Evolutionary conservation across 495 filamentous ascomycete genomes (phyloP), one percentile per base, ranked within the genome.

Genomic region (Penicillium herquei): DNA sequence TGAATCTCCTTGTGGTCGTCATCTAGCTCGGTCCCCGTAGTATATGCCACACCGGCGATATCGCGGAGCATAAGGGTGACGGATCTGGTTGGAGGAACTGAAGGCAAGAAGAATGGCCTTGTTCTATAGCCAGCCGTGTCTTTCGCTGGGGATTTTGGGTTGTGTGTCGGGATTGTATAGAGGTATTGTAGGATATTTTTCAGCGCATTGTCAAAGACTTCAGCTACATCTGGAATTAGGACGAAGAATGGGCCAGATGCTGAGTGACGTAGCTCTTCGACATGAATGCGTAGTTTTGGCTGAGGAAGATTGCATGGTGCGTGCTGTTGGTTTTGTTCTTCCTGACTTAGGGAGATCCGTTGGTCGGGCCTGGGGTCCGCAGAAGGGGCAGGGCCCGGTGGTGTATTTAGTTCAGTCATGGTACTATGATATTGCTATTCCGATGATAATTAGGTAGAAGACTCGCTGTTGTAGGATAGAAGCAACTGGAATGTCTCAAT

Each of bases 1-100:
- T 96, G 91, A 54, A 98, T 96, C 64, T 96, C 91, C 66, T 98
- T 98, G 75, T 97, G 91, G 65, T 95, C 90, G 41, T 81, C 54
- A 71, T 97, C 93, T 7, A 96, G 79, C 37, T 92, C 89, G 12
- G 74, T 83, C 57, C 92, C 90, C 0, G 81, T 89, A 4, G 94
- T 98, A 70, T 96, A 94, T 34, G 94, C 94, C 7, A 98, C 86
- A 14, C 92, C 92, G 41, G 61, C 73, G 79, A 95, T 91, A 49
- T 85, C 74, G 5, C 87, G 84, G 12, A 97, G 79, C 57, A 96
- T 77, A n/a, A 98, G 68, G 0, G 92, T 96, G n/a, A 98, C 84
- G 16, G 90, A 94, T 39, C 91, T 87, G 7, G 79, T 87, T 31
- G 70, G 66, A 5, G 82, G 83, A 21, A 82, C 70, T 35, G 48